phyloP scores from a whole-genome alignment of 2,329 filamentous ascomycete genomes.

The Cladosporium sp. region DNA sequence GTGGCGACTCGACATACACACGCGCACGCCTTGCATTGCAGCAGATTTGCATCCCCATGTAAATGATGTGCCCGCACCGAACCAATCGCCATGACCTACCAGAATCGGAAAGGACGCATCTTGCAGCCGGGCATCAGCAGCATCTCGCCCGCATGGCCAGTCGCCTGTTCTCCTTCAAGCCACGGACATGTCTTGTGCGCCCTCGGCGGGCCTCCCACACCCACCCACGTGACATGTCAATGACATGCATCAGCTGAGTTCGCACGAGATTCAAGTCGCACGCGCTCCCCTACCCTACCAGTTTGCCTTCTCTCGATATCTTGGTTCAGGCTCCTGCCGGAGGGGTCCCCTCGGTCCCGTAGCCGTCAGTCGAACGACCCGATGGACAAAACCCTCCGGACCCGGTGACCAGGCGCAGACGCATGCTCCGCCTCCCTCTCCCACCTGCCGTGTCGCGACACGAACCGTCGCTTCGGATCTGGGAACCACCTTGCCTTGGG shows the following conservation, averaged over 20 bases:
- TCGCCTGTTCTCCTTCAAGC: background rate
- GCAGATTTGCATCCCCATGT: no score
- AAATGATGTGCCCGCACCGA: no score
- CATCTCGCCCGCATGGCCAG: background rate
- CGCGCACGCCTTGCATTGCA: no score
- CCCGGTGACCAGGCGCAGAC: constrained; percentile 11
- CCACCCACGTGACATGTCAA: constrained; percentile 10
- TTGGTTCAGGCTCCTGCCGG: background rate
- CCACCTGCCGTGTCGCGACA: constrained; percentile 10
- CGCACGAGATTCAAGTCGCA: background rate
- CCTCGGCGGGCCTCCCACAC: background rate
- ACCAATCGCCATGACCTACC: no score
- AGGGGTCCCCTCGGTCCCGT: no score
- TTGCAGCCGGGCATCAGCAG: background rate
- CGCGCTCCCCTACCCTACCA: background rate
- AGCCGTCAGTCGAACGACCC: no score
- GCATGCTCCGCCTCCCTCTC: constrained; percentile 5
- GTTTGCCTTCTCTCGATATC: background rate
- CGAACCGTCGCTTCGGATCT: background rate
- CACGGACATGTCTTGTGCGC: background rate
- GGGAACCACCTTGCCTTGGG: background rate
- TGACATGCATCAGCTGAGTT: constrained; percentile 9
- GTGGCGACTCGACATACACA: background rate
- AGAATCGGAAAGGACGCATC: background rate
- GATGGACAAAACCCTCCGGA: background rate